These are phyloP conservation scores for Haberlea rhodopensis DNA, from an alignment of 257 asterid genomes.

Conservation along the genomic window DNA sequence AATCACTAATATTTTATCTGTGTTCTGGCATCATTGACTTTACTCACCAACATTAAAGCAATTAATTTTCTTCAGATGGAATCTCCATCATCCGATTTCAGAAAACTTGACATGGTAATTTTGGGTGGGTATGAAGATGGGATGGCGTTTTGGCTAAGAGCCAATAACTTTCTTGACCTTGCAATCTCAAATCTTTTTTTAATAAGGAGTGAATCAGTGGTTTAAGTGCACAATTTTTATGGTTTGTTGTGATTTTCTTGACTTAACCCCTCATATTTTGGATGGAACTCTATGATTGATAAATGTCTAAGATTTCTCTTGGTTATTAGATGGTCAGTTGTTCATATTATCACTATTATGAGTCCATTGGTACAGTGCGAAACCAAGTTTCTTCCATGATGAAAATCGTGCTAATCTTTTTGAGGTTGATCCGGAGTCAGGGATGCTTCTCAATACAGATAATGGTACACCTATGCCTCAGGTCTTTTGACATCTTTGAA, in stretches of 20 bases:
- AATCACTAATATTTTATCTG: background rate
- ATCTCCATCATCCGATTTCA: background rate
- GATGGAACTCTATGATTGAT: constrained; percentile 21
- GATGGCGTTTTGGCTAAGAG: background rate
- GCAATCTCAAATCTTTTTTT: background rate
- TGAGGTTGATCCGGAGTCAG: constrained; percentile 83
- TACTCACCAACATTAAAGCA: background rate
- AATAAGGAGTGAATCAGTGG: background rate
- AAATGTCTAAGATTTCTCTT: constrained; percentile 2
- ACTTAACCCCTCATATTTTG: constrained; percentile 8
- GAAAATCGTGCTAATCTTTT: constrained; percentile 81
- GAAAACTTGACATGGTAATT: constrained; percentile 13
- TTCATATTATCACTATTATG: constrained; percentile 25
- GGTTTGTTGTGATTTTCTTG: constrained; percentile 16
- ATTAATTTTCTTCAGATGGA: constrained; percentile 11
- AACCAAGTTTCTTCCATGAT: constrained; percentile 96
- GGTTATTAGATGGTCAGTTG: constrained; percentile 9
- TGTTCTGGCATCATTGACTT: constrained; percentile 18
- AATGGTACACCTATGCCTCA: constrained; percentile 97
- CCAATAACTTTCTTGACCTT: constrained; percentile 17
- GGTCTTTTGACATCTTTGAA: constrained; percentile 44
- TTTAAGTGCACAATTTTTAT: constrained; percentile 9
- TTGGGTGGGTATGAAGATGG: background rate
- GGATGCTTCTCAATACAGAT: constrained; percentile 92
- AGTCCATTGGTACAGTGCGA: constrained; percentile 62